These are phyloP conservation scores for Aureobasidium vineae DNA, from an alignment of 2,329 filamentous ascomycete genomes.

Conservation along the genomic window DNA sequence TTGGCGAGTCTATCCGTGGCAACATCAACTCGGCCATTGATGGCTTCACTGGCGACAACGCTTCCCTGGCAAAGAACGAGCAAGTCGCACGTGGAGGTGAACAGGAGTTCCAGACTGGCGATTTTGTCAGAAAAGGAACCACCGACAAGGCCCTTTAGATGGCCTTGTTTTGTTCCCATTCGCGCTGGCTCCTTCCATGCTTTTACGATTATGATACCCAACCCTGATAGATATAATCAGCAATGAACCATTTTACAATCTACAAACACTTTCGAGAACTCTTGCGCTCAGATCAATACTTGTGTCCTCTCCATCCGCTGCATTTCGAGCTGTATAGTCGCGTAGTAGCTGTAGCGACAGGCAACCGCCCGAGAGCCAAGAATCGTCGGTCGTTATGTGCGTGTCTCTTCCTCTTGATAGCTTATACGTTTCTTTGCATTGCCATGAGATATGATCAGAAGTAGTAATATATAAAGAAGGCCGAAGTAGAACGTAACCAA, in stretches of 20 bases:
- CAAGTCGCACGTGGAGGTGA: slow-evolving; percentile 16
- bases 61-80: slow-evolving; percentile 22
- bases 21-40: slow-evolving; percentile 24
- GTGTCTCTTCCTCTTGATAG: too few relatives aligned
- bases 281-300: neutral
- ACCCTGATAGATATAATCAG: neutral
- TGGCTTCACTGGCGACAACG: slow-evolving; percentile 15
- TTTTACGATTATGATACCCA: slow-evolving; percentile 4
- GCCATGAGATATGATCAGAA: neutral
- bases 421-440: neutral
- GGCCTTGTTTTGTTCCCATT: neutral
- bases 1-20: slow-evolving; percentile 25
- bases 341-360: neutral
- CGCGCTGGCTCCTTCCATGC: neutral
- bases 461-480: neutral
- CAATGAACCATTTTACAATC: neutral
- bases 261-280: neutral
- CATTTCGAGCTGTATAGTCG: neutral
- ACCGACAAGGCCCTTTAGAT: slow-evolving; percentile 19
- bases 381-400: too few relatives aligned
- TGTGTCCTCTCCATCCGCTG: neutral
- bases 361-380: too few relatives aligned
- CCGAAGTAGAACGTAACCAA: neutral
- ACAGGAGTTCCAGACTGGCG: slow-evolving; percentile 12
- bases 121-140: slow-evolving; percentile 21